These are phyloP conservation scores for Singerocomus inundabilis DNA, from an alignment of 1,284 basidiomycete genomes.

Conservation along the genomic window DNA sequence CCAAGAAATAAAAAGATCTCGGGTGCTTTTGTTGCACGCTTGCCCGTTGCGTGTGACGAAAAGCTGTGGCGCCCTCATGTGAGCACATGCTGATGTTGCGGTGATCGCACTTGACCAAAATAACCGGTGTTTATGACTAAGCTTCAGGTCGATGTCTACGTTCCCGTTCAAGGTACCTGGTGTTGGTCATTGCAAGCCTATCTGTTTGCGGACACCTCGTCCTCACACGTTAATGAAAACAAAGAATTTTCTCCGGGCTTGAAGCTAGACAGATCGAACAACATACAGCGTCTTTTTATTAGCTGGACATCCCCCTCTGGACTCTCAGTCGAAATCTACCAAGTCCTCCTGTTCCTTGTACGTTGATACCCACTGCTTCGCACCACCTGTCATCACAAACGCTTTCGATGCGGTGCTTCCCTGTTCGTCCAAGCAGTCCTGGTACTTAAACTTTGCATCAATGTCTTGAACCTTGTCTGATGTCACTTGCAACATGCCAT, in stretches of 20 bases:
- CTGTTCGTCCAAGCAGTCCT: conserved; percentile 30
- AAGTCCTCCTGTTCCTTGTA: conserved; percentile 19
- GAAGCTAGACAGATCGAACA: not conserved
- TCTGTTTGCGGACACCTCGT: not conserved
- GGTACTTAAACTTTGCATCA: conserved; percentile 27
- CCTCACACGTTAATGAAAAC: not conserved
- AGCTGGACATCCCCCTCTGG: not conserved
- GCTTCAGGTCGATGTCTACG: too few relatives aligned
- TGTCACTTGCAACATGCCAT: conserved; percentile 19
- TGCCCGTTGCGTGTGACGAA: not conserved
- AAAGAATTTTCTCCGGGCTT: not conserved
- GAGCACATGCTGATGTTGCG: not conserved
- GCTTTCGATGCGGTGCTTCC: conserved; percentile 24
- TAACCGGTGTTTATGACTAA: too few relatives aligned
- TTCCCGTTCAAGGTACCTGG: too few relatives aligned
- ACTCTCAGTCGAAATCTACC: conserved; percentile 23
- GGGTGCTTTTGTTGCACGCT: conserved; percentile 9
- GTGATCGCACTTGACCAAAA: conserved; percentile 4
- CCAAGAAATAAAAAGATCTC: conserved; percentile 10
- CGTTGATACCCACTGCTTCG: conserved; percentile 21
- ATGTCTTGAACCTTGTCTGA: not conserved
- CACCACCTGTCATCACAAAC: conserved; percentile 27
- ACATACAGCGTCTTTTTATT: not conserved
- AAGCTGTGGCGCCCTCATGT: not conserved
- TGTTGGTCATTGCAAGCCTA: not conserved